Conservation (phyloP, 2,329 filamentous ascomycete genomes). For the Dothistroma pini region DNA sequence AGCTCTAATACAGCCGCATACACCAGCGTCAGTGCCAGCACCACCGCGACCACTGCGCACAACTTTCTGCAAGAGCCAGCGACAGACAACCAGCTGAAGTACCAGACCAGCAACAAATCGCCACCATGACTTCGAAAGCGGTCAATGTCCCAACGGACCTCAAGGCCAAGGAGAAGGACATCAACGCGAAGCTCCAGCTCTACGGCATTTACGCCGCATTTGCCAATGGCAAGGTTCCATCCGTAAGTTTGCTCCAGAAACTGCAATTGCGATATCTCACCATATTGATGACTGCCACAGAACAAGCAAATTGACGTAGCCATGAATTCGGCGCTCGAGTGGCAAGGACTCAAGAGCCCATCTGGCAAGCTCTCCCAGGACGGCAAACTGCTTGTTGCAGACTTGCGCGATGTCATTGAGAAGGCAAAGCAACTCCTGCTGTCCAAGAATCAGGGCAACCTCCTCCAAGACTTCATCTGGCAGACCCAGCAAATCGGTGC, state of each 20-base stretch:
- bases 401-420: slow-evolving; percentile 74
- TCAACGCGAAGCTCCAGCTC: slow-evolving; percentile 90
- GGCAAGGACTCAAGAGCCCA: slow-evolving; percentile 65
- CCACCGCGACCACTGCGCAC: slow-evolving; percentile 4
- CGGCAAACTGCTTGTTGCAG: slow-evolving; percentile 71
- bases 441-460: slow-evolving; percentile 90
- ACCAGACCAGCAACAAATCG: slow-evolving; percentile 10
- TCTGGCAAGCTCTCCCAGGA: slow-evolving; percentile 76
- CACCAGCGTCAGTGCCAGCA: slow-evolving; percentile 3
- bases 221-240: slow-evolving; percentile 83
- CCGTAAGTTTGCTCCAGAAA: slow-evolving; percentile 53
- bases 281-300: slow-evolving; percentile 41
- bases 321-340: slow-evolving; percentile 79
- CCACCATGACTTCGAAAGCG: slow-evolving; percentile 32
- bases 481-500: slow-evolving; percentile 74
- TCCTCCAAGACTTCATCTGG: slow-evolving; percentile 97
- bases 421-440: slow-evolving; percentile 81
- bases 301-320: slow-evolving; percentile 96
- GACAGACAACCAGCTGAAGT: slow-evolving; percentile 1
- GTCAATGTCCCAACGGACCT: slow-evolving; percentile 73
- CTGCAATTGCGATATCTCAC: neutral
- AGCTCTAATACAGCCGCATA: slow-evolving; percentile 1
- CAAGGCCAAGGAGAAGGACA: slow-evolving; percentile 74
- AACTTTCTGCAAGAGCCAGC: slow-evolving; percentile 2
- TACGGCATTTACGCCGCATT: slow-evolving; percentile 91